Conservation (phyloP, 371 early-diverging fungal genomes). For the Rhizopus stolonifer region DNA sequence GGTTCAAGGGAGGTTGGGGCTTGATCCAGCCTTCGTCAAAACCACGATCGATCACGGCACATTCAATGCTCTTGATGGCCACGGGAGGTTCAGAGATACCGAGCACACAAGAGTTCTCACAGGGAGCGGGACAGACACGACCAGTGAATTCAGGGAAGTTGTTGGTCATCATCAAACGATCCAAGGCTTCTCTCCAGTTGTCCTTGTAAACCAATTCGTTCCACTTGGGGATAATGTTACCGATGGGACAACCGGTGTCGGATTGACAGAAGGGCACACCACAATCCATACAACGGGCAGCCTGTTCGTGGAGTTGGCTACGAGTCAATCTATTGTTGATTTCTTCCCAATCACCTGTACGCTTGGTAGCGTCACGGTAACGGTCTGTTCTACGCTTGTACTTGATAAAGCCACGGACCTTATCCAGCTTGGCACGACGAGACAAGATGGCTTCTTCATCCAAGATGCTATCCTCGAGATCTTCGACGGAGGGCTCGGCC, state of each 20-base stretch:
- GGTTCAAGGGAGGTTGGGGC: conserved; percentile 73
- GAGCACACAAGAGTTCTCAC: conserved; percentile 85
- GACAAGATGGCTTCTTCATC: conserved; percentile 71
- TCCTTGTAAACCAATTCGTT: conserved; percentile 93
- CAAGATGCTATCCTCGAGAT: conserved; percentile 87
- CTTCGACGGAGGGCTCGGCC: conserved; percentile 64
- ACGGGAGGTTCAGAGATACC: conserved; percentile 93
- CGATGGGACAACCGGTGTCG: conserved; percentile 94
- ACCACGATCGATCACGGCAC: conserved; percentile 93
- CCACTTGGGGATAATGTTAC: conserved; percentile 98
- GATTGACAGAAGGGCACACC: conserved; percentile 98
- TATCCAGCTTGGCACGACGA: conserved; percentile 69
- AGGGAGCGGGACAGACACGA: conserved; percentile 83
- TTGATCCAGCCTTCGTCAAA: conserved; percentile 96
- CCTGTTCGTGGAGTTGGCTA: conserved; percentile 85
- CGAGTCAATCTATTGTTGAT: conserved; percentile 82
- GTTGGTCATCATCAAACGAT: conserved; percentile 93
- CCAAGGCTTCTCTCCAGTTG: conserved; percentile 93
- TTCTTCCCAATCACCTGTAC: conserved; percentile 91
- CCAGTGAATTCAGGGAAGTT: conserved; percentile 96
- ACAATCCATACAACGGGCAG: conserved; percentile 97
- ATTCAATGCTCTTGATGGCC: conserved; percentile 95
- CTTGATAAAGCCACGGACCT: conserved; percentile 90
- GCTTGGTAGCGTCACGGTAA: conserved; percentile 83
- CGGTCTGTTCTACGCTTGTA: conserved; percentile 85